phyloP scores from a whole-genome alignment of 139 green algal genomes.

The Chlamydomonas schloesseri region DNA sequence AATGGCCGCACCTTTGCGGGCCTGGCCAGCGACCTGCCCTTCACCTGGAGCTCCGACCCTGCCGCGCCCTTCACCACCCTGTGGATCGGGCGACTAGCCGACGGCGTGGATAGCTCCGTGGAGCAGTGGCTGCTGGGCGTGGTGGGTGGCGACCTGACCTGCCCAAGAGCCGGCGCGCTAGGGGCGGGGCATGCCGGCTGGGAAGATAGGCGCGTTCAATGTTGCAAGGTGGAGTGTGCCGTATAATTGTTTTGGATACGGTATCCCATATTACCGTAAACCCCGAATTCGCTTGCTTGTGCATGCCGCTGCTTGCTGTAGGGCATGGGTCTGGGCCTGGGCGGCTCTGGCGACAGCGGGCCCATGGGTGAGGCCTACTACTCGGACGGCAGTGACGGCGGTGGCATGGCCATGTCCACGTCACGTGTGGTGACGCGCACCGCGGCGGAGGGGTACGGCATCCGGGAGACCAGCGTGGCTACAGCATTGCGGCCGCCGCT shows the following conservation, averaged over 20 bases:
- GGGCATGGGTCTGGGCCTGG: too few relatives aligned
- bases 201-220: too few relatives aligned
- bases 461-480: background rate
- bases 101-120: background rate
- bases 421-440: background rate
- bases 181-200: too few relatives aligned
- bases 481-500: background rate
- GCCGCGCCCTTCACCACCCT: background rate
- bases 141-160: background rate
- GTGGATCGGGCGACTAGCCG: background rate
- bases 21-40: background rate
- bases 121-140: constrained; percentile 25
- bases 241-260: too few relatives aligned
- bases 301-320: too few relatives aligned
- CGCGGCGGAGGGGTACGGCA: background rate
- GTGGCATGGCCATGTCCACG: background rate
- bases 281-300: too few relatives aligned
- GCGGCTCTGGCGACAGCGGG: too few relatives aligned
- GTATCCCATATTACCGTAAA: too few relatives aligned
- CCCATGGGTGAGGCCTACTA: too few relatives aligned
- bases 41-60: background rate
- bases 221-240: too few relatives aligned
- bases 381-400: background rate
- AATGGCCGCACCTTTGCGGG: constrained; percentile 12
- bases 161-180: too few relatives aligned